Conservation (phyloP, 805 yeast genomes). For the Candida nitratophila region DNA sequence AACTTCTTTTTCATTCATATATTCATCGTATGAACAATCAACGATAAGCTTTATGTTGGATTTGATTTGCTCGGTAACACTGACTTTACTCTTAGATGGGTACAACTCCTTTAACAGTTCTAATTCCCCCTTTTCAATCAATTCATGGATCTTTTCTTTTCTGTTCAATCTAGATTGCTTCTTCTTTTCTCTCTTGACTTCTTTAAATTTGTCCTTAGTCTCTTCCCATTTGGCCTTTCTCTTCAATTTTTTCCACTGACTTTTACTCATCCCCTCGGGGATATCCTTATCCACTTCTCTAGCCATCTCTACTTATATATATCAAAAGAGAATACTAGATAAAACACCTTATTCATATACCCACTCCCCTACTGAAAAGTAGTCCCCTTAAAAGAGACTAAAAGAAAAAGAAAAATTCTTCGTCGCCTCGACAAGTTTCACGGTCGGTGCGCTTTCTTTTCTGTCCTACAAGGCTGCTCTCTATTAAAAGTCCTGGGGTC, state of each 20-base stretch:
- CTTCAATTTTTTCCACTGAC: conserved; percentile 73
- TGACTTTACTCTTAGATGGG: conserved; percentile 17
- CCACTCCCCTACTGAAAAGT: no score
- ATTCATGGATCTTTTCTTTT: conserved; percentile 24
- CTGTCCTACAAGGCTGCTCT: no score
- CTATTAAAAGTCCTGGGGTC: no score
- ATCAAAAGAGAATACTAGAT: no score
- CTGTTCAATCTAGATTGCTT: conserved; percentile 29
- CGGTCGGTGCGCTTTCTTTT: no score
- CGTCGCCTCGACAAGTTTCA: no score
- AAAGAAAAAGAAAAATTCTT: no score
- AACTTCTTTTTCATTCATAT: conserved; percentile 71
- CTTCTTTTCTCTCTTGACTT: conserved; percentile 48
- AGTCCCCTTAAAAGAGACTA: no score
- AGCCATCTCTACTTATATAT: not conserved
- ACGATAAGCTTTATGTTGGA: conserved; percentile 54
- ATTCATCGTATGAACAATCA: conserved; percentile 87
- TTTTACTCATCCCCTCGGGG: conserved; percentile 86
- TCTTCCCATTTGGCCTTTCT: conserved; percentile 50
- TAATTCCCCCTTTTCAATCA: conserved; percentile 33
- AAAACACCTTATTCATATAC: no score
- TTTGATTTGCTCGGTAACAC: conserved; percentile 35
- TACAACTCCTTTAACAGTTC: conserved; percentile 22
- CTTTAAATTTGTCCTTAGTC: conserved; percentile 53
- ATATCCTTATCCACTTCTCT: conserved; percentile 19